These are phyloP conservation scores for Boletus rubroflammeus DNA, from an alignment of 768 basidiomycete genomes.

Conservation along the genomic window DNA sequence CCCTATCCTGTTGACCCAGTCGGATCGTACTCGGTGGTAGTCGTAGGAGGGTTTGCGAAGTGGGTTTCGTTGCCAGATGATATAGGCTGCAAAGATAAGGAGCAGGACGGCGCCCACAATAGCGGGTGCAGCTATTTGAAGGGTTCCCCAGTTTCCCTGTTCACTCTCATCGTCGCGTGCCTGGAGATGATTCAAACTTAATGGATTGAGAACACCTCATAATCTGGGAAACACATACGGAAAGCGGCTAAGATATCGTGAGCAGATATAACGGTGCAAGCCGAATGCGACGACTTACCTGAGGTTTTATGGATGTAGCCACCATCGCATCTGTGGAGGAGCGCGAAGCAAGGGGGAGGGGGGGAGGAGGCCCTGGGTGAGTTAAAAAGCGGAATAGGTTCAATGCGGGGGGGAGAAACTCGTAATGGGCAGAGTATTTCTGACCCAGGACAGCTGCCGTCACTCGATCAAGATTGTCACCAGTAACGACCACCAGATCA, in stretches of 20 bases:
- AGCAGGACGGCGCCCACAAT: slow-evolving; percentile 33
- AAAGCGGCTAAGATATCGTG: slow-evolving; percentile 16
- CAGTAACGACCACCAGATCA: slow-evolving; percentile 6
- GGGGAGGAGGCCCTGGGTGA: not conserved
- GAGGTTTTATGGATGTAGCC: slow-evolving; percentile 5
- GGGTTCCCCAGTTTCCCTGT: slow-evolving; percentile 17
- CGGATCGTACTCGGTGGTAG: slow-evolving; percentile 13
- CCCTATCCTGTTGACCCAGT: slow-evolving; percentile 14
- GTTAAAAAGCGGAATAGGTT: slow-evolving; percentile 14
- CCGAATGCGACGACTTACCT: slow-evolving; percentile 6
- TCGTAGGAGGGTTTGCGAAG: slow-evolving; percentile 2
- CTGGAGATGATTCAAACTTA: slow-evolving; percentile 7
- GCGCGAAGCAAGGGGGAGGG: not conserved
- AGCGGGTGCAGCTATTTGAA: slow-evolving; percentile 35
- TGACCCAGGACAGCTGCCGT: slow-evolving; percentile 15
- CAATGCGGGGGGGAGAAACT: slow-evolving; percentile 9
- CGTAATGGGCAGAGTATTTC: slow-evolving; percentile 18
- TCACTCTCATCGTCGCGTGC: slow-evolving; percentile 8
- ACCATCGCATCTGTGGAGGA: slow-evolving; percentile 22
- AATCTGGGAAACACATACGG: slow-evolving; percentile 13
- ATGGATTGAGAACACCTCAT: not conserved
- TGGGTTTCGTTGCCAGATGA: slow-evolving; percentile 25
- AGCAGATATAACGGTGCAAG: not conserved
- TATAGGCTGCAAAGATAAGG: slow-evolving; percentile 15
- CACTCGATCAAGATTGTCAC: slow-evolving; percentile 14